Conservation (phyloP, 2,329 filamentous ascomycete species). For the Trichoderma atrobrunneum region DNA sequence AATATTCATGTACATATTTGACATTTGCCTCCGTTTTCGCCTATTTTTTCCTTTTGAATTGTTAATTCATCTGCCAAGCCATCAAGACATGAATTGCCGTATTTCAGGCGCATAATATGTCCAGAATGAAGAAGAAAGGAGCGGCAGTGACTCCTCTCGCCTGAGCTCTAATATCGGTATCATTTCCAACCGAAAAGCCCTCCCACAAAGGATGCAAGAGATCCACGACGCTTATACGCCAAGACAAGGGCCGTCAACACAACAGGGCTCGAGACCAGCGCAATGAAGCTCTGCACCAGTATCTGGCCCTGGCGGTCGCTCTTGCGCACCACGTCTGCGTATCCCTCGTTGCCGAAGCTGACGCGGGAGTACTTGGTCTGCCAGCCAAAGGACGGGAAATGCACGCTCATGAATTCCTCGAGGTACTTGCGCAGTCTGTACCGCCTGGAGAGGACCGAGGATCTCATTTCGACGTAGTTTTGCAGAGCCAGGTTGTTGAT, state of each 20-base stretch:
- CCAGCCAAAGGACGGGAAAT: conserved; percentile 77
- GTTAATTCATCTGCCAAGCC: background rate
- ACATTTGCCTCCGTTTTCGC: background rate
- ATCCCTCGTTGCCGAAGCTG: conserved; percentile 90
- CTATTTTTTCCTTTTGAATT: background rate
- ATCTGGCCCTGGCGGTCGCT: conserved; percentile 67
- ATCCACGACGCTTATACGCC: conserved; percentile 29
- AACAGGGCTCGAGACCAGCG: conserved; percentile 34
- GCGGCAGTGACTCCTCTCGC: background rate
- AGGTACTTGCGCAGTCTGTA: conserved; percentile 82
- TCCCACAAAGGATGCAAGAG: conserved; percentile 20
- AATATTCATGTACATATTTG: background rate
- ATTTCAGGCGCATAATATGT: background rate
- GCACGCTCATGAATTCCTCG: conserved; percentile 78
- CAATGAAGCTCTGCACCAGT: conserved; percentile 47
- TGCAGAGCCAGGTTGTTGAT: conserved; percentile 90
- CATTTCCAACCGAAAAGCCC: conserved; percentile 9
- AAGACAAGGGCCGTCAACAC: conserved; percentile 27
- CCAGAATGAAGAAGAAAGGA: background rate
- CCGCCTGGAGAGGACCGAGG: conserved; percentile 71
- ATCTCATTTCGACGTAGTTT: conserved; percentile 93
- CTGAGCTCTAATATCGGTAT: background rate
- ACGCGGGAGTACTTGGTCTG: conserved; percentile 89
- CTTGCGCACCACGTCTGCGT: conserved; percentile 73
- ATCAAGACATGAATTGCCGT: background rate